A percentile compares a stretch with the other conserved stretches of the same genome.
Conservation (phyloP, 805 yeast genomes). For the Pichia cephalocereana region DNA sequence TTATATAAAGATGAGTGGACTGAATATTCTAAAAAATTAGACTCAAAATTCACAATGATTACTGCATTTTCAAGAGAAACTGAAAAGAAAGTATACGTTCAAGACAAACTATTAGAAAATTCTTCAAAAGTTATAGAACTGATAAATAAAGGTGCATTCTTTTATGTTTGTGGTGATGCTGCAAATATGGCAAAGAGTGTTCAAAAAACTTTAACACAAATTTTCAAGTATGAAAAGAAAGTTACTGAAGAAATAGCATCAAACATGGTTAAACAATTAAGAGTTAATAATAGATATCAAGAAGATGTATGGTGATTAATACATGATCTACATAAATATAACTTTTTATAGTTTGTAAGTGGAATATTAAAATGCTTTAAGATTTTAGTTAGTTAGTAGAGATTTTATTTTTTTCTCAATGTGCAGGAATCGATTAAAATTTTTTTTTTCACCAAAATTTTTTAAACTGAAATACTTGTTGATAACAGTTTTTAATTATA, state of each 20-base stretch:
- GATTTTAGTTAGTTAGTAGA: no score
- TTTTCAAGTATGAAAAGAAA: slow-evolving; percentile 55
- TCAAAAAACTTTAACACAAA: slow-evolving; percentile 53
- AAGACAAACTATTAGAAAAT: slow-evolving; percentile 57
- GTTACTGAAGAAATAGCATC: slow-evolving; percentile 60
- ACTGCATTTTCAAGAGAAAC: slow-evolving; percentile 84
- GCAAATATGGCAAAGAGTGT: slow-evolving; percentile 93
- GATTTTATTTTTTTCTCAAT: no score
- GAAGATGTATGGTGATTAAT: slow-evolving; percentile 87
- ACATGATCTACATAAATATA: no score
- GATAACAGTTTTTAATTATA: not conserved
- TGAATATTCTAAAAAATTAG: slow-evolving; percentile 52
- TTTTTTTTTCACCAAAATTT: no score
- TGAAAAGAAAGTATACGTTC: slow-evolving; percentile 69
- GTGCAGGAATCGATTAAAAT: no score
- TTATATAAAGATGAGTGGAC: slow-evolving; percentile 89
- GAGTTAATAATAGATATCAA: slow-evolving; percentile 82
- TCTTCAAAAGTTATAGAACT: slow-evolving; percentile 45
- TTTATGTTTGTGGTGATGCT: slow-evolving; percentile 98
- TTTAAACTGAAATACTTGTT: not conserved
- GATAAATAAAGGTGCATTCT: slow-evolving; percentile 62
- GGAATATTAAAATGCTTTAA: no score
- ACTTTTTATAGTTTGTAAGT: no score
- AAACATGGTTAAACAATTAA: slow-evolving; percentile 68
- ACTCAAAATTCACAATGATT: slow-evolving; percentile 55